A percentile compares a stretch with the other conserved stretches of the same genome.
Conservation (phyloP, 257 asterid genomes). For the Penstemon davidsonii region DNA sequence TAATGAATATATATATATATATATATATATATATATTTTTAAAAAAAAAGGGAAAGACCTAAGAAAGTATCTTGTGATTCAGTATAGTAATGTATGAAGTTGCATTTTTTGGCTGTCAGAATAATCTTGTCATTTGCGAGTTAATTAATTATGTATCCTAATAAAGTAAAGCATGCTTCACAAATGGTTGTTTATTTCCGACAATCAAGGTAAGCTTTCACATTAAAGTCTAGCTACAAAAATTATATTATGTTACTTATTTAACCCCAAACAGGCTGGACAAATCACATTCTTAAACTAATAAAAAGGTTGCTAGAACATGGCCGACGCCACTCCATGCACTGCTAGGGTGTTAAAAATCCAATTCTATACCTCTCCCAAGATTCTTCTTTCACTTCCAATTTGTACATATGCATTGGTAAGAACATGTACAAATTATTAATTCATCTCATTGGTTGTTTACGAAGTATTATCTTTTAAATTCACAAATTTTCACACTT, state of each 20-base stretch:
- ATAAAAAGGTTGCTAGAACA: conserved; percentile 41
- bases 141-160: conserved; percentile 14
- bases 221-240: conserved; percentile 37
- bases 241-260: background rate
- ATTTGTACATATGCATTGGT: background rate
- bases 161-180: conserved; percentile 29
- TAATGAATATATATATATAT: background rate
- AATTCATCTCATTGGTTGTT: no score
- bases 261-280: conserved; percentile 50
- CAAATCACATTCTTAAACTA: conserved; percentile 31
- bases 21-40: background rate
- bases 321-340: conserved; percentile 29
- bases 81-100: background rate
- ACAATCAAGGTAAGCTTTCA: conserved; percentile 56
- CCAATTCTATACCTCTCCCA: background rate
- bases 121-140: conserved; percentile 27
- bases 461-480: no score
- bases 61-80: conserved; percentile 18
- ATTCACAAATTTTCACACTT: no score
- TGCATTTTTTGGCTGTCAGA: conserved; percentile 26
- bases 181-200: conserved; percentile 48
- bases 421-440: no score
- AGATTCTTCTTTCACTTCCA: conserved; percentile 4
- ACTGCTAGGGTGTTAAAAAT: background rate
- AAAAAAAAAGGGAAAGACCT: background rate